Evolutionary conservation across 139 green algal species (phyloP).

Genomic region (Eudorina sp.): DNA sequence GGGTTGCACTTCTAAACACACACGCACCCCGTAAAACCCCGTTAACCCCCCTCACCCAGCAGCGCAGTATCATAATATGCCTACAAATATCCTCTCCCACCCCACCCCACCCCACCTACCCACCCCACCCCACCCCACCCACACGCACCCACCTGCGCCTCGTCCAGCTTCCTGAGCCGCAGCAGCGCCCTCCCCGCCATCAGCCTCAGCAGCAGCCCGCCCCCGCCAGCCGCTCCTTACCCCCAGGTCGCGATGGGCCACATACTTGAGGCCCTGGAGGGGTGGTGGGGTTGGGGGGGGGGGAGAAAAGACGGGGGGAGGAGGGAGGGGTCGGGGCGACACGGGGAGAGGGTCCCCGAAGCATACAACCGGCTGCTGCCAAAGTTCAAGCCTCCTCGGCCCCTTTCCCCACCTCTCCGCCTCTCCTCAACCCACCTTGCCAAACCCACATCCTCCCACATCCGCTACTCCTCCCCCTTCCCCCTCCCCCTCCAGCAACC

Average conservation of each 20-base stretch:
- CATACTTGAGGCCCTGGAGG: conserved; percentile 62
- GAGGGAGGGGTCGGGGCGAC: too few species aligned
- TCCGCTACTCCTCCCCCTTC: neutral
- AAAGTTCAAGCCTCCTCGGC: too few species aligned
- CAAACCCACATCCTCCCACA: neutral
- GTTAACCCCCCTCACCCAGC: too few species aligned
- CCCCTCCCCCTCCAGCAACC: neutral
- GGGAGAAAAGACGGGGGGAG: too few species aligned
- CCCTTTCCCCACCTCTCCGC: neutral
- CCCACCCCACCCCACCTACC: neutral
- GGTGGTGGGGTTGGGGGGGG: neutral
- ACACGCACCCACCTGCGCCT: conserved; percentile 51
- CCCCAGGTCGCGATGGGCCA: conserved; percentile 54
- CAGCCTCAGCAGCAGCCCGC: conserved; percentile 58
- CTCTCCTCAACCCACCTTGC: neutral
- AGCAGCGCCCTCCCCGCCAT: conserved; percentile 63
- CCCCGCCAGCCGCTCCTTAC: conserved; percentile 55
- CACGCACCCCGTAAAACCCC: neutral
- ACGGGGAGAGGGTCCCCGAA: too few species aligned
- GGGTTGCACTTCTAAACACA: too few species aligned
- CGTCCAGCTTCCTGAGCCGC: conserved; percentile 41
- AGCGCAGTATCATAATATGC: too few species aligned
- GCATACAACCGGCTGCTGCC: too few species aligned
- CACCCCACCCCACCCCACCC: neutral
- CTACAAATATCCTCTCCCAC: too few species aligned